phyloP scores from a whole-genome alignment of 768 basidiomycete genomes.

The Leccinellum albellum region DNA sequence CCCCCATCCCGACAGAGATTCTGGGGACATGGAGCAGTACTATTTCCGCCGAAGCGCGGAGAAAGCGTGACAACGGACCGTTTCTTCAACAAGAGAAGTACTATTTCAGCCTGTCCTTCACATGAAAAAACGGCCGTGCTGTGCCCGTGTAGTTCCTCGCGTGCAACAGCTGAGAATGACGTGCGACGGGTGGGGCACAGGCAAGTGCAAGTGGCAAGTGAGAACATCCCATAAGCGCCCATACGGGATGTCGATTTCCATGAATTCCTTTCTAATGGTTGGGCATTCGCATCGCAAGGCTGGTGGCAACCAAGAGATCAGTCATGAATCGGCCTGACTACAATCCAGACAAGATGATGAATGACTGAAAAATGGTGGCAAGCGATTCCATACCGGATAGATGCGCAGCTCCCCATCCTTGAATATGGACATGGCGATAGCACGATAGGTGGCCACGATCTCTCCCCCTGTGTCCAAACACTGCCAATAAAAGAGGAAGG shows the following conservation, averaged over 20 bases:
- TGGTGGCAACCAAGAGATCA: constrained; percentile 28
- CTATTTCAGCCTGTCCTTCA: background rate
- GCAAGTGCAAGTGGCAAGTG: background rate
- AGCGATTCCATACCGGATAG: constrained; percentile 21
- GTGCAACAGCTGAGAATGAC: background rate
- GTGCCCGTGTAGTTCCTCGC: background rate
- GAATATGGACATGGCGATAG: constrained; percentile 18
- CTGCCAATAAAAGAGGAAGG: constrained; percentile 4
- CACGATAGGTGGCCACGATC: constrained; percentile 28
- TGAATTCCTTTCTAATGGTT: constrained; percentile 7
- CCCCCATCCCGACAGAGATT: background rate
- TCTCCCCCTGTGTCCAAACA: constrained; percentile 16
- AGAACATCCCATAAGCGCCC: background rate
- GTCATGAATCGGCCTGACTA: constrained; percentile 24
- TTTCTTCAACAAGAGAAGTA: background rate
- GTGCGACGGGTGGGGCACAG: background rate
- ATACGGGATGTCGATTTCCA: background rate
- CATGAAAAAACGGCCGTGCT: background rate
- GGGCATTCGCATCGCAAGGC: constrained; percentile 24
- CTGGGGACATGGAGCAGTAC: background rate
- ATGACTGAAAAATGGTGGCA: background rate
- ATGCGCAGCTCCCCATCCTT: constrained; percentile 29
- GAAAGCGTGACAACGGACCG: background rate
- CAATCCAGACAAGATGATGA: background rate
- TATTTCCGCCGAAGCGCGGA: background rate